phyloP scores from a whole-genome alignment of 192 early-diverging fungal genomes.

The Podila epigama region DNA sequence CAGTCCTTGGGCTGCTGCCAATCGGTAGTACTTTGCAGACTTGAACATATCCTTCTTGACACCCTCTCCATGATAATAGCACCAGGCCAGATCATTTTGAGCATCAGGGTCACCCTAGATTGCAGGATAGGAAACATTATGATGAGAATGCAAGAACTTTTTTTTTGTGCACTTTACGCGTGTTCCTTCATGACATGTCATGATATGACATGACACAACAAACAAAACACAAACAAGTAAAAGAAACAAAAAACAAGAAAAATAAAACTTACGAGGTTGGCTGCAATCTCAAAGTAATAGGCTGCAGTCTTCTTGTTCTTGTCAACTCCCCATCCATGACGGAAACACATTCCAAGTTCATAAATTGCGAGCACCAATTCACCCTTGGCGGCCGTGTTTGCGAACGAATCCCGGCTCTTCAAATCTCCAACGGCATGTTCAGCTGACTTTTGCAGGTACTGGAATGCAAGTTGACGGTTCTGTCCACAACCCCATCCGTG shows the following conservation, averaged over 20 bases:
- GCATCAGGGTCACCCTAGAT: constrained; percentile 78
- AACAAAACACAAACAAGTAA: neutral
- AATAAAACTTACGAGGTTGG: constrained; percentile 57
- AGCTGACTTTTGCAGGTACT: constrained; percentile 74
- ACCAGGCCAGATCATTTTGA: constrained; percentile 75
- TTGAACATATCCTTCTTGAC: constrained; percentile 77
- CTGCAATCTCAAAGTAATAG: constrained; percentile 84
- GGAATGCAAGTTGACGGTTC: constrained; percentile 70
- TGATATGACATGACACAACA: no score
- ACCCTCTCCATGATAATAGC: constrained; percentile 77
- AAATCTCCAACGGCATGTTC: constrained; percentile 68
- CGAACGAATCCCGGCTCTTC: constrained; percentile 61
- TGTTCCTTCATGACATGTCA: no score
- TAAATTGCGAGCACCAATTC: constrained; percentile 81
- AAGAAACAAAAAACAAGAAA: neutral
- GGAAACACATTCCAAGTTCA: constrained; percentile 80
- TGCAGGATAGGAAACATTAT: neutral
- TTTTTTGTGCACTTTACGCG: neutral
- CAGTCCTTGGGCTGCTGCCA: constrained; percentile 72
- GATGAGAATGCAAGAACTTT: neutral
- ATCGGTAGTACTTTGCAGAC: constrained; percentile 78
- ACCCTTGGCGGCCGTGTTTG: constrained; percentile 63
- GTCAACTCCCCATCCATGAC: constrained; percentile 82
- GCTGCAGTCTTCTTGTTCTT: constrained; percentile 76
- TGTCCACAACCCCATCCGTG: constrained; percentile 82